These are phyloP conservation scores for Myriosclerotinia curreyana DNA, from an alignment of 2,329 filamentous ascomycete species.

Conservation along the genomic window DNA sequence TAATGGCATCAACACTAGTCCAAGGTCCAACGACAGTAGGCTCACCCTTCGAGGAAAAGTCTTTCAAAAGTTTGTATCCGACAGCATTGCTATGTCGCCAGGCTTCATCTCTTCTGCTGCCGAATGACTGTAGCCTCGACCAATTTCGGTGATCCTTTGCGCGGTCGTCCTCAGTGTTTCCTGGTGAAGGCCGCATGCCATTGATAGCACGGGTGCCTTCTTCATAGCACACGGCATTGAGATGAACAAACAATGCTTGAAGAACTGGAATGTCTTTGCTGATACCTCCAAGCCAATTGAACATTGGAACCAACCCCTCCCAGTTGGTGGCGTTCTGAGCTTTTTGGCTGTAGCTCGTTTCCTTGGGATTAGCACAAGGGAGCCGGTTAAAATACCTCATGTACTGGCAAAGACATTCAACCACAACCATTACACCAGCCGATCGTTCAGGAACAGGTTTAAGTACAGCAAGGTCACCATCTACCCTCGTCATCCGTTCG, in stretches of 20 bases:
- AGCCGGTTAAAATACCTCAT: constrained; percentile 33
- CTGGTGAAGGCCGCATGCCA: background rate
- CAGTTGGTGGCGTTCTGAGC: constrained; percentile 35
- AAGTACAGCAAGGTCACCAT: constrained; percentile 22
- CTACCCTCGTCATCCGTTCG: constrained; percentile 34
- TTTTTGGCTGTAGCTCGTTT: constrained; percentile 32
- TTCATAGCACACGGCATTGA: constrained; percentile 15
- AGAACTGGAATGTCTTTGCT: constrained; percentile 17
- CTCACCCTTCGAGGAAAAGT: background rate
- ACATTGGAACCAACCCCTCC: constrained; percentile 38
- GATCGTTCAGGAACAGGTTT: constrained; percentile 28
- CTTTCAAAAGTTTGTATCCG: constrained; percentile 6
- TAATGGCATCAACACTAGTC: constrained; percentile 16
- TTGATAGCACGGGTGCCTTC: constrained; percentile 9
- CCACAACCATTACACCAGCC: constrained; percentile 32
- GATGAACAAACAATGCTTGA: constrained; percentile 16
- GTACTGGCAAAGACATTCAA: constrained; percentile 37
- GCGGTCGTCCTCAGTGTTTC: constrained; percentile 7
- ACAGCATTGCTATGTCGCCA: constrained; percentile 15
- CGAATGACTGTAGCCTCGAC: constrained; percentile 6
- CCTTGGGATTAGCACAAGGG: constrained; percentile 32
- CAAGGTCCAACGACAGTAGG: constrained; percentile 14
- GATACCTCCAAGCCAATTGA: background rate
- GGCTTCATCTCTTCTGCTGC: constrained; percentile 6
- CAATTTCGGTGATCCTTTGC: constrained; percentile 8